Conservation (phyloP, 2,329 filamentous ascomycete species). For the Sarocladiaceae sp. region DNA sequence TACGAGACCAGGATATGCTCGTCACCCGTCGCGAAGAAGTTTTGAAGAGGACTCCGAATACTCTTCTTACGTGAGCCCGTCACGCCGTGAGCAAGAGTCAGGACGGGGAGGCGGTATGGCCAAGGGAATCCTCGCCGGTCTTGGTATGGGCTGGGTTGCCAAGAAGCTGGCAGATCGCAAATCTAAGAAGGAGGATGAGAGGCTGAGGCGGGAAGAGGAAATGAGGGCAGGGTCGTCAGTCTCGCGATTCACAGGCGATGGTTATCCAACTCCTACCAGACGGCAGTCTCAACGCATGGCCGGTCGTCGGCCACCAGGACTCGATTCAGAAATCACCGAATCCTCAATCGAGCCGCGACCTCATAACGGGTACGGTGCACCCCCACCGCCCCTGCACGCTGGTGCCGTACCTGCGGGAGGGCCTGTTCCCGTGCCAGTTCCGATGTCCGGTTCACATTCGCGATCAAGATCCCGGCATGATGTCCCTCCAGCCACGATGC, state of each 20-base stretch:
- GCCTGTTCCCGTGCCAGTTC: slow-evolving; percentile 1
- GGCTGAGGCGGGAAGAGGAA: slow-evolving; percentile 46
- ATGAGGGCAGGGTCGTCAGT: slow-evolving; percentile 55
- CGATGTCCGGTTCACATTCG: slow-evolving; percentile 23
- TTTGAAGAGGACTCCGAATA: slow-evolving; percentile 49
- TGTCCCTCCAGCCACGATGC: slow-evolving; percentile 42
- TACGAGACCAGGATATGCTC: slow-evolving; percentile 38
- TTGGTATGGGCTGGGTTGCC: slow-evolving; percentile 66
- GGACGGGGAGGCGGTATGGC: slow-evolving; percentile 44
- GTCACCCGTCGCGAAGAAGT: slow-evolving; percentile 38
- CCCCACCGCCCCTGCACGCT: slow-evolving; percentile 19
- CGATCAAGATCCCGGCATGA: slow-evolving; percentile 37
- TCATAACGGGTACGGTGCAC: slow-evolving; percentile 10
- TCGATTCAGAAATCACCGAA: slow-evolving; percentile 26
- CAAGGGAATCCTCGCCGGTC: slow-evolving; percentile 54
- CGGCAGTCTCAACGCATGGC: slow-evolving; percentile 26
- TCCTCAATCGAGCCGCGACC: slow-evolving; percentile 28
- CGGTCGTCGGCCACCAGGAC: slow-evolving; percentile 16
- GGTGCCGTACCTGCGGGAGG: slow-evolving; percentile 10
- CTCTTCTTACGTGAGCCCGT: slow-evolving; percentile 60
- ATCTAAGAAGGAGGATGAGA: slow-evolving; percentile 42
- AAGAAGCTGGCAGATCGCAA: slow-evolving; percentile 59
- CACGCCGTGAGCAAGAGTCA: slow-evolving; percentile 43
- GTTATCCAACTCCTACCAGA: slow-evolving; percentile 47
- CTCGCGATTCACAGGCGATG: slow-evolving; percentile 68